phyloP scores from a whole-genome alignment of 2,329 filamentous ascomycete genomes.

The Atkinsonella texensis region DNA sequence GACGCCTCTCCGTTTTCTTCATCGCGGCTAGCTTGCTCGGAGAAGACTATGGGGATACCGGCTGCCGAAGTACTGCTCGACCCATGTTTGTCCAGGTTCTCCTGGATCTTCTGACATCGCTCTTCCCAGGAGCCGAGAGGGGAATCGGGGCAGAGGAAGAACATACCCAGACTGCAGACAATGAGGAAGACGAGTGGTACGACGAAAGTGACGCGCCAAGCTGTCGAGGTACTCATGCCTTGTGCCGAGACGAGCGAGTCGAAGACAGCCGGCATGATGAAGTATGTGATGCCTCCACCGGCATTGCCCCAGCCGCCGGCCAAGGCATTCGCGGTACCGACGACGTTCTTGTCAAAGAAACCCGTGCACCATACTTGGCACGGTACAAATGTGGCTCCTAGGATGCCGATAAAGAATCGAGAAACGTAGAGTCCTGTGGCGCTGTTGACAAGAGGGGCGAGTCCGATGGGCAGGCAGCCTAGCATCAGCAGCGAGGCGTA shows the following conservation, averaged over 20 bases:
- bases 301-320: slow-evolving; percentile 79
- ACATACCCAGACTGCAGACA: slow-evolving; percentile 50
- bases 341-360: slow-evolving; percentile 87
- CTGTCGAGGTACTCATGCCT: slow-evolving; percentile 51
- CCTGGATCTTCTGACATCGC: slow-evolving; percentile 45
- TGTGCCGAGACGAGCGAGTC: slow-evolving; percentile 55
- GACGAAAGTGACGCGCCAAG: slow-evolving; percentile 78
- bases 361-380: slow-evolving; percentile 90
- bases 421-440: slow-evolving; percentile 52
- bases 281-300: slow-evolving; percentile 85
- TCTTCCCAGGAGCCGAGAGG: slow-evolving; percentile 75
- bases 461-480: slow-evolving; percentile 69
- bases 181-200: slow-evolving; percentile 71
- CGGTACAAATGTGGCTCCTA: slow-evolving; percentile 68
- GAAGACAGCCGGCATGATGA: slow-evolving; percentile 84
- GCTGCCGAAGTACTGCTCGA: slow-evolving; percentile 32
- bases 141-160: slow-evolving; percentile 68
- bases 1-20: slow-evolving; percentile 15
- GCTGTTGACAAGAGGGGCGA: slow-evolving; percentile 64
- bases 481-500: slow-evolving; percentile 68
- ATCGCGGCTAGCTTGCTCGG: slow-evolving; percentile 22
- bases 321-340: slow-evolving; percentile 78
- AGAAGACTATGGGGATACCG: slow-evolving; percentile 36
- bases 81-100: slow-evolving; percentile 37
- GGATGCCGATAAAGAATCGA: slow-evolving; percentile 70